Percentiles rank a stretch among this genome's conserved stretches.
Conservation (phyloP, 169 alveolate species). For the Plasmodium malariae region DNA sequence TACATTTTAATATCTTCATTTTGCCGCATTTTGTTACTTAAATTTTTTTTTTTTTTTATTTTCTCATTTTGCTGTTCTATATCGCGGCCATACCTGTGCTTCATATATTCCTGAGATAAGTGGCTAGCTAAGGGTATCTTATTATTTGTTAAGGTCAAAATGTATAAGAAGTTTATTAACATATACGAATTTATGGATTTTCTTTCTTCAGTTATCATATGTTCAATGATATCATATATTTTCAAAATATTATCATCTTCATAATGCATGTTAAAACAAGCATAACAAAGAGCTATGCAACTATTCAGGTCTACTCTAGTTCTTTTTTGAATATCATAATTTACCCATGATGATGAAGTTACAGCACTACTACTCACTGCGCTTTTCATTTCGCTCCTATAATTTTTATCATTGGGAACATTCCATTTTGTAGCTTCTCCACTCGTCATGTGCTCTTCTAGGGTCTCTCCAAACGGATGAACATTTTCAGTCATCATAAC, state of each 20-base stretch:
- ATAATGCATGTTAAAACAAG: constrained; percentile 70
- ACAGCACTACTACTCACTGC: background rate
- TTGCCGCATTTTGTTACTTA: no score
- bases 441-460: no score
- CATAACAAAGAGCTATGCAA: constrained; percentile 62
- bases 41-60: background rate
- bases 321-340: background rate
- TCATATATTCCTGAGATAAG: constrained; percentile 44
- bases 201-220: constrained; percentile 55
- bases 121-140: constrained; percentile 11
- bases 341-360: no score
- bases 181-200: constrained; percentile 46
- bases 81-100: constrained; percentile 37
- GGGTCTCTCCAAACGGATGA: no score
- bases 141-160: constrained; percentile 58
- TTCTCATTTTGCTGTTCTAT: constrained; percentile 7
- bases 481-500: no score
- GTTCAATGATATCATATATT: constrained; percentile 60
- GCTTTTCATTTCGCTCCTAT: no score
- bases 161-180: constrained; percentile 53
- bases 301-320: constrained; percentile 46
- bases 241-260: constrained; percentile 64
- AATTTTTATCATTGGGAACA: no score
- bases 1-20: background rate
- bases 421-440: no score